Evolutionary conservation across 2,329 filamentous ascomycete genomes (phyloP).

Genomic region (Sporothrix curviconia): DNA sequence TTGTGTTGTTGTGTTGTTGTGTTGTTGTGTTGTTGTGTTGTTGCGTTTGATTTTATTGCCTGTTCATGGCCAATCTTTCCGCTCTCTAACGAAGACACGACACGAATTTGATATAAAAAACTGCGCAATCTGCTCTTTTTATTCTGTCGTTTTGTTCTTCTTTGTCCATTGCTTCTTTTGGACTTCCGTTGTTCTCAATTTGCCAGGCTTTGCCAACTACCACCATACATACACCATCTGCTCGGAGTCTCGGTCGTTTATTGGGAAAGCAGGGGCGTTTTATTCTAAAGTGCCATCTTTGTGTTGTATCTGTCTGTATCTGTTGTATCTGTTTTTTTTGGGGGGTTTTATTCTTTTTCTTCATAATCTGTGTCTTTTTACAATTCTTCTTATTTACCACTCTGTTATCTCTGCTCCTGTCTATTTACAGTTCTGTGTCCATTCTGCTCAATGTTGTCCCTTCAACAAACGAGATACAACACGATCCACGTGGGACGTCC

Average conservation of each 20-base stretch:
- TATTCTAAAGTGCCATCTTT: too few species aligned
- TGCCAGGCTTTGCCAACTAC: neutral
- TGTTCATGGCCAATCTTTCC: neutral
- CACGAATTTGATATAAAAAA: neutral
- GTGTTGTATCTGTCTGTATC: neutral
- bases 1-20: too few species aligned
- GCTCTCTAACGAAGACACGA: neutral
- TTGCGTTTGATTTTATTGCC: neutral
- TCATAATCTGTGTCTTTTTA: too few species aligned
- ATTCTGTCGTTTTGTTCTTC: neutral
- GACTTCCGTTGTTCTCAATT: neutral
- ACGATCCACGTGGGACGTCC: too few species aligned
- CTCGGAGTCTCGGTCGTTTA: neutral
- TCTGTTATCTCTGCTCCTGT: too few species aligned
- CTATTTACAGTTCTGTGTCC: too few species aligned
- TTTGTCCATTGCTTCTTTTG: neutral
- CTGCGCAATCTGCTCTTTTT: neutral
- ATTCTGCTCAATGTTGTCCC: too few species aligned
- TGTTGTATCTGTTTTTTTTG: neutral
- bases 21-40: neutral
- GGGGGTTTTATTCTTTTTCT: neutral
- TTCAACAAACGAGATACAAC: too few species aligned
- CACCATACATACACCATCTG: neutral
- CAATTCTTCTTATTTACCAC: too few species aligned
- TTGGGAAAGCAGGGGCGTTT: slow-evolving; percentile 3